phyloP scores from a whole-genome alignment of 2,329 filamentous ascomycete species.

The Cytospora mali region DNA sequence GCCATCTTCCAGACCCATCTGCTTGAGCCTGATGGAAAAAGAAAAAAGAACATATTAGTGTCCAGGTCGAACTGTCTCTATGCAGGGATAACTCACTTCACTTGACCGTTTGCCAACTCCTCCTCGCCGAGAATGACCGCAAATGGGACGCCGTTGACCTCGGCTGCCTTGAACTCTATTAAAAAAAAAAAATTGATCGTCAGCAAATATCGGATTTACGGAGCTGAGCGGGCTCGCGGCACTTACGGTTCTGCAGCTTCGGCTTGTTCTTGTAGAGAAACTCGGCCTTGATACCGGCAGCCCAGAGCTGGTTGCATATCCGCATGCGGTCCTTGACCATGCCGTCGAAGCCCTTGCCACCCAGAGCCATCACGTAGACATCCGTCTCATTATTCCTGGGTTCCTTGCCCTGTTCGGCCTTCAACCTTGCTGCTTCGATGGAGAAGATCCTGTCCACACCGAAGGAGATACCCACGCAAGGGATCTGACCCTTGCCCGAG shows the following conservation, averaged over 20 bases:
- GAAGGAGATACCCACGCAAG: conserved; percentile 86
- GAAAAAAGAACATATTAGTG: conserved; percentile 1
- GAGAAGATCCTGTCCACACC: conserved; percentile 91
- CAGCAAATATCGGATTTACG: not conserved
- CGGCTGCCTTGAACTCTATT: conserved; percentile 81
- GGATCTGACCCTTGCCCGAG: conserved; percentile 73
- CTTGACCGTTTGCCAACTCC: conserved; percentile 79
- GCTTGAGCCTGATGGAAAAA: conserved; percentile 73
- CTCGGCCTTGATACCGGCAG: conserved; percentile 88
- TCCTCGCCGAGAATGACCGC: conserved; percentile 90
- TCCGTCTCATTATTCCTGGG: conserved; percentile 69
- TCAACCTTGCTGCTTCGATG: conserved; percentile 76
- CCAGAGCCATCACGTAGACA: conserved; percentile 94
- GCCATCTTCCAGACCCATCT: conserved; percentile 71
- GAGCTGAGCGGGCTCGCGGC: not conserved
- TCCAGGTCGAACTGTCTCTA: not conserved
- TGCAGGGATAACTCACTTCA: conserved; percentile 59
- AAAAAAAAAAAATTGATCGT: not conserved
- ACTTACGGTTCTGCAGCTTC: conserved; percentile 68
- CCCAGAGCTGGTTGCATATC: conserved; percentile 77
- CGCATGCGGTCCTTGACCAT: conserved; percentile 82
- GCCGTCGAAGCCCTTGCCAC: conserved; percentile 80
- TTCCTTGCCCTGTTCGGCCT: conserved; percentile 56
- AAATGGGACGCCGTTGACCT: conserved; percentile 77
- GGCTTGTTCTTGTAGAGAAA: conserved; percentile 90